Evolutionary conservation across 805 yeast species (phyloP), one percentile per base, ranked within the genome.

Genomic region (Saccharomycopsis olivae): DNA sequence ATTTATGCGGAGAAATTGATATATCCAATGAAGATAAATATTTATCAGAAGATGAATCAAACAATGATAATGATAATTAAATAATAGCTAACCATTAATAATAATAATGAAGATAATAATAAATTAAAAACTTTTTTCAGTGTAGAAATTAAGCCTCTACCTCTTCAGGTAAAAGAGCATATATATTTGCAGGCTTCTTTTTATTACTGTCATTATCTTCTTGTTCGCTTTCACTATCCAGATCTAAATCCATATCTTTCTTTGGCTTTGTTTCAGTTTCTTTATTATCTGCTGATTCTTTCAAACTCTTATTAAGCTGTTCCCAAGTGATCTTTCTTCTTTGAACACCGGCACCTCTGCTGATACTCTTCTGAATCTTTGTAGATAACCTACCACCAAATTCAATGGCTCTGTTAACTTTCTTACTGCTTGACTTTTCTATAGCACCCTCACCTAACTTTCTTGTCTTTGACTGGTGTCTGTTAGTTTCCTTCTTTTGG

Each of bases 241-340:
- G n/a, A 28, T 28, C n/a, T 5, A 14, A 5, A 11, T 28, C 31
- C n/a, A 28, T 28, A 13, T 28, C 24, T 17, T 35, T 3, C 16
- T 23, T 18, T 19, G 4, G 5, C 15, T 14, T 13, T 13, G 9
- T 28, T 16, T 39, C 24, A 5, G 10, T 15, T 17, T 35, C 28
- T 14, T 29, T 21, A 17, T 19, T 35, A 18, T 11, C 31, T 24
- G 21, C 5, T 14, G 15, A 20, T 19, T 29, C 15, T 19, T n/a
- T n/a, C n/a, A 14, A 28, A 11, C 31, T 19, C 21, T 28, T 30
- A 35, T 45, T 41, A 4, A 41, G 14, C 31, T 45, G 46, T 9
- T 45, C 48, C 48, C 48, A 45, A 13, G 41, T 45, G 16, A 24
- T 29, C 19, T 38, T 38, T 41, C 48, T 38, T 23, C 30, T 41